A percentile compares a stretch with the other conserved stretches of the same genome.
phyloP scores from a whole-genome alignment of 2,329 filamentous ascomycete species.

The Daldinia sp. region DNA sequence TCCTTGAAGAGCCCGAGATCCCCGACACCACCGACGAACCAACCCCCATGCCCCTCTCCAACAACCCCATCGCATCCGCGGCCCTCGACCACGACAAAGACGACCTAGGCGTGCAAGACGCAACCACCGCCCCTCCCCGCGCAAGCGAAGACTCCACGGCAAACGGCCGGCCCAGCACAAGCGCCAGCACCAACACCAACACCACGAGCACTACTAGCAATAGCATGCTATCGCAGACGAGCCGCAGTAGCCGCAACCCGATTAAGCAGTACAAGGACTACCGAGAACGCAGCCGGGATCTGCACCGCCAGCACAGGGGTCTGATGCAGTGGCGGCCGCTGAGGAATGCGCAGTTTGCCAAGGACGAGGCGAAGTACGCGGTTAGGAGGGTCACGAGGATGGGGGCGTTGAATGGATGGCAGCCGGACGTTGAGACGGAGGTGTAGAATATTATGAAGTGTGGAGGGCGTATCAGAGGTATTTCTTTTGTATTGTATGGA shows the following conservation, averaged over 20 bases:
- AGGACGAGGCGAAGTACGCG: slow-evolving; percentile 84
- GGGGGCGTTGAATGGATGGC: slow-evolving; percentile 78
- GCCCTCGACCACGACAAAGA: slow-evolving; percentile 39
- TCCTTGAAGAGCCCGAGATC: neutral
- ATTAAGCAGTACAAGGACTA: slow-evolving; percentile 68
- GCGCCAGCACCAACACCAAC: slow-evolving; percentile 24
- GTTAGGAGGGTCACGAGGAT: slow-evolving; percentile 78
- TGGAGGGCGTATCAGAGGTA: too few species aligned
- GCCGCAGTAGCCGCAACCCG: slow-evolving; percentile 56
- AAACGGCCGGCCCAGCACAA: slow-evolving; percentile 21
- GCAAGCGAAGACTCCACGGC: neutral
- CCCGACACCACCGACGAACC: slow-evolving; percentile 48
- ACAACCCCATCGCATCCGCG: neutral
- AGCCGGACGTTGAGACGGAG: slow-evolving; percentile 89
- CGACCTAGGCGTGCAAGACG: slow-evolving; percentile 51
- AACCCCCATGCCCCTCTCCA: slow-evolving; percentile 31
- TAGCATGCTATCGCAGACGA: slow-evolving; percentile 49
- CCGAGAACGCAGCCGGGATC: slow-evolving; percentile 72
- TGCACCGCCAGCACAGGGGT: slow-evolving; percentile 87
- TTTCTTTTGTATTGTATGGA: neutral
- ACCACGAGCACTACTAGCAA: slow-evolving; percentile 39
- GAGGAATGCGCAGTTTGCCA: slow-evolving; percentile 84
- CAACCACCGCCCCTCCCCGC: slow-evolving; percentile 44
- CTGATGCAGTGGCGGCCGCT: slow-evolving; percentile 96
- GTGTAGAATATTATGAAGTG: slow-evolving; percentile 48